phyloP scores from a whole-genome alignment of 305 asterid species.

The Fraxinus baroniana region DNA sequence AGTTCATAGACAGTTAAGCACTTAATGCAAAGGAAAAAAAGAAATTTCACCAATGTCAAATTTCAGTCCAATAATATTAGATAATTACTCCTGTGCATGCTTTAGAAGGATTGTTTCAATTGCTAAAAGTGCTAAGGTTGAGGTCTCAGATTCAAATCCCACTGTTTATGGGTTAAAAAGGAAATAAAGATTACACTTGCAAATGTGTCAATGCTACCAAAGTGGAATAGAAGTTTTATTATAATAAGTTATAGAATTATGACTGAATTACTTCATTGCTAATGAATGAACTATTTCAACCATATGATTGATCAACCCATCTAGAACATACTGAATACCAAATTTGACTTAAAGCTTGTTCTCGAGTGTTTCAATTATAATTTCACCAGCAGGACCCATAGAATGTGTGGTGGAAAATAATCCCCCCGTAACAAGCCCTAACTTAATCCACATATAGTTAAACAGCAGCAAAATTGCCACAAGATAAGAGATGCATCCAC shows the following conservation, averaged over 20 bases:
- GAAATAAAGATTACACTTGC: not conserved
- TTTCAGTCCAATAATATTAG: not conserved
- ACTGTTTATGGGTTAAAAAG: not conserved
- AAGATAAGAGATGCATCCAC: not conserved
- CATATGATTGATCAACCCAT: not conserved
- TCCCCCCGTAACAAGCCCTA: not conserved
- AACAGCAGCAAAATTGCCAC: not conserved
- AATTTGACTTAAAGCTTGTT: not conserved
- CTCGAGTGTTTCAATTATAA: not conserved
- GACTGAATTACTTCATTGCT: not conserved
- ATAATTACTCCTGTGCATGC: not conserved
- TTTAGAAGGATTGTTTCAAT: not conserved
- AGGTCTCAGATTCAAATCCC: not conserved
- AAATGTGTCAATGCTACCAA: not conserved
- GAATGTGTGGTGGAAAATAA: not conserved
- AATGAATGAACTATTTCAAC: not conserved
- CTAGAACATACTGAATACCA: not conserved
- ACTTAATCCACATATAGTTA: not conserved
- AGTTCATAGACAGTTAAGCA: constrained; percentile 3
- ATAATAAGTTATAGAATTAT: not conserved
- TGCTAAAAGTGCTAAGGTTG: not conserved
- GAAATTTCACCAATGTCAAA: not conserved
- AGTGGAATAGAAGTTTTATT: not conserved
- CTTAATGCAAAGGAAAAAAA: not conserved
- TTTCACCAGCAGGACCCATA: not conserved